Percentiles rank a stretch among this genome's conserved stretches.
Evolutionary conservation across 371 early-diverging fungal genomes (phyloP).

Genomic region (Parasitella parasitica): DNA sequence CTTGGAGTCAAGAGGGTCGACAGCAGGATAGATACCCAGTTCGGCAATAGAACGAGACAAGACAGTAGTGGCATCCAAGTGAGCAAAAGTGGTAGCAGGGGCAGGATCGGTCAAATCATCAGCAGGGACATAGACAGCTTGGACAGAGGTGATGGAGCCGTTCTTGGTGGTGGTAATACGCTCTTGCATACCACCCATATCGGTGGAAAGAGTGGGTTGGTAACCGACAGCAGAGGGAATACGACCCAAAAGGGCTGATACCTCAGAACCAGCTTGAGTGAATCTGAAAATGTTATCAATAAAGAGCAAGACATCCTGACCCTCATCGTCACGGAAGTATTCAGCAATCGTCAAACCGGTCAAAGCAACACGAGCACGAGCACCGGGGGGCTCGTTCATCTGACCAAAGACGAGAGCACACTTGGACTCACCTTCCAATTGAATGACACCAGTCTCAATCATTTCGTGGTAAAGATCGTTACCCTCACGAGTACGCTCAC

Average conservation of each 20-base stretch:
- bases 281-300: slow-evolving; percentile 99
- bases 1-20: slow-evolving; percentile 98
- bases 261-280: slow-evolving; percentile 93
- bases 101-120: slow-evolving; percentile 99
- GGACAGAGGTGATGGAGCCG: slow-evolving; percentile 98
- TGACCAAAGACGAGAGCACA: slow-evolving; percentile 97
- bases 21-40: slow-evolving; percentile 98
- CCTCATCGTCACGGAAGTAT: slow-evolving; percentile 99
- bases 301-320: slow-evolving; percentile 98
- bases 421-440: slow-evolving; percentile 93
- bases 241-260: slow-evolving; percentile 97
- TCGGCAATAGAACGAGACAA: slow-evolving; percentile 97
- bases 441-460: slow-evolving; percentile 93
- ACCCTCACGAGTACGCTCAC: slow-evolving; percentile 98
- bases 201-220: slow-evolving; percentile 96
- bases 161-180: slow-evolving; percentile 99
- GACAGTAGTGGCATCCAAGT: slow-evolving; percentile 99
- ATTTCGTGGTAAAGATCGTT: slow-evolving; percentile 99
- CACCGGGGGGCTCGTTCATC: slow-evolving; percentile 99
- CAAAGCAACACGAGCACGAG: slow-evolving; percentile 98
- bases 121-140: slow-evolving; percentile 98
- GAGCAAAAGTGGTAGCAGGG: slow-evolving; percentile 98
- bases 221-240: slow-evolving; percentile 99
- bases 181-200: slow-evolving; percentile 98
- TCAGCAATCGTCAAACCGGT: slow-evolving; percentile 98